phyloP scores from a whole-genome alignment of 2,329 filamentous ascomycete species.

The Aureobasidium sp. region DNA sequence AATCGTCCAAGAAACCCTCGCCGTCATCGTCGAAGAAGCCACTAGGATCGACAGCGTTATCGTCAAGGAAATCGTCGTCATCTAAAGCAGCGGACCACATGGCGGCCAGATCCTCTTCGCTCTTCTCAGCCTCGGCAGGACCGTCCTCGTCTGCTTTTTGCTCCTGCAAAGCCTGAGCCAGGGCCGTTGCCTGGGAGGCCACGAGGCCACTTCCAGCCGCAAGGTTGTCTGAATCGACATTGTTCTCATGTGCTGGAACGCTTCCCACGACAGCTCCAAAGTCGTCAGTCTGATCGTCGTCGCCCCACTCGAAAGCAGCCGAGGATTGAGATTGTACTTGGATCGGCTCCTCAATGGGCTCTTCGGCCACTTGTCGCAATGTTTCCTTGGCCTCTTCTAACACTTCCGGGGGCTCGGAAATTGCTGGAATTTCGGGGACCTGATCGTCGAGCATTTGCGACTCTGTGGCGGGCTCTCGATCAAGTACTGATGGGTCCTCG shows the following conservation, averaged over 20 bases:
- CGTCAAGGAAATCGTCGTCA: constrained; percentile 59
- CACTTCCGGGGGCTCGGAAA: background rate
- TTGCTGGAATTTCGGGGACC: background rate
- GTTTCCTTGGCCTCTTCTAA: background rate
- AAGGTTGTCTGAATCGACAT: background rate
- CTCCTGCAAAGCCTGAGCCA: constrained; percentile 11
- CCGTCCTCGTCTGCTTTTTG: constrained; percentile 8
- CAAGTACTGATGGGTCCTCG: background rate
- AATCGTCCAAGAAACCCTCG: constrained; percentile 75
- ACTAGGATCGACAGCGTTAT: constrained; percentile 57
- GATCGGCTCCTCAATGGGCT: background rate
- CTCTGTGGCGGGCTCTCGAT: background rate
- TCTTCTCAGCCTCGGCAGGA: constrained; percentile 13
- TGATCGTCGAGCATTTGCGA: background rate
- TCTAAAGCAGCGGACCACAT: constrained; percentile 79
- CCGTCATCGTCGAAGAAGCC: constrained; percentile 75
- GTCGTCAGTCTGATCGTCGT: constrained; percentile 16
- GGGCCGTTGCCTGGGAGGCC: constrained; percentile 12
- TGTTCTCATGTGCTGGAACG: background rate
- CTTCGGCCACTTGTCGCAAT: background rate
- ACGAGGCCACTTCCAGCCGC: constrained; percentile 6
- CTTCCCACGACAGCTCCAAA: constrained; percentile 3
- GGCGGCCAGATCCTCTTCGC: constrained; percentile 62
- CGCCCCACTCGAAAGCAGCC: constrained; percentile 18
- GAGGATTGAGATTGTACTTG: background rate